These are phyloP conservation scores for Xylaria sp. DNA, from an alignment of 2,329 filamentous ascomycete species.

Conservation along the genomic window DNA sequence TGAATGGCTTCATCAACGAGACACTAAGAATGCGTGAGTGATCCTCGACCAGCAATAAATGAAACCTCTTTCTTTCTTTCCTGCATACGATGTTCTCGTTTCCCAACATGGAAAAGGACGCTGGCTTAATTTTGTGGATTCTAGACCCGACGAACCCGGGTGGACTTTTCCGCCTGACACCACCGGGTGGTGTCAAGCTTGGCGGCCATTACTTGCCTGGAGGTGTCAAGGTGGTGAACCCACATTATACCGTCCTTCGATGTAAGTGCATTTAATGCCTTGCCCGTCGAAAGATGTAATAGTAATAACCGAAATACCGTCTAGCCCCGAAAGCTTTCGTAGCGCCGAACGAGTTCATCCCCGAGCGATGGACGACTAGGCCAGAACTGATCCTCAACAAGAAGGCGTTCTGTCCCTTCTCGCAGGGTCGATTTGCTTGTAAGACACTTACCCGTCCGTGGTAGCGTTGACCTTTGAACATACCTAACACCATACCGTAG, in stretches of 20 bases:
- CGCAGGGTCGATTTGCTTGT: constrained; percentile 38
- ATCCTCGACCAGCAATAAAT: neutral
- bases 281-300: neutral
- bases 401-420: constrained; percentile 37
- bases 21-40: constrained; percentile 38
- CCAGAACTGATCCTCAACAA: constrained; percentile 34
- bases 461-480: neutral
- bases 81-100: neutral
- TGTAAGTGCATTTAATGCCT: constrained; percentile 25
- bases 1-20: constrained; percentile 40
- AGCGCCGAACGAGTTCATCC: constrained; percentile 36
- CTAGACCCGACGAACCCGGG: constrained; percentile 36
- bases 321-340: constrained; percentile 36
- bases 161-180: constrained; percentile 36
- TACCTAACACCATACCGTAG: constrained; percentile 21
- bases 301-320: constrained; percentile 2
- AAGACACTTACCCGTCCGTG: constrained; percentile 3
- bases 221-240: constrained; percentile 36
- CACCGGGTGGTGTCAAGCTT: constrained; percentile 31
- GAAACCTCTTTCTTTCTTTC: neutral
- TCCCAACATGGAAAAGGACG: neutral
- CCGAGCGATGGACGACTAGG: constrained; percentile 39
- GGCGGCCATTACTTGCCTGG: constrained; percentile 33
- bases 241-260: constrained; percentile 36
- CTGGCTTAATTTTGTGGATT: constrained; percentile 16